Base-by-base conservation (phyloP, 2,329 filamentous ascomycete species). In the Pezicula carpinea region DNA sequence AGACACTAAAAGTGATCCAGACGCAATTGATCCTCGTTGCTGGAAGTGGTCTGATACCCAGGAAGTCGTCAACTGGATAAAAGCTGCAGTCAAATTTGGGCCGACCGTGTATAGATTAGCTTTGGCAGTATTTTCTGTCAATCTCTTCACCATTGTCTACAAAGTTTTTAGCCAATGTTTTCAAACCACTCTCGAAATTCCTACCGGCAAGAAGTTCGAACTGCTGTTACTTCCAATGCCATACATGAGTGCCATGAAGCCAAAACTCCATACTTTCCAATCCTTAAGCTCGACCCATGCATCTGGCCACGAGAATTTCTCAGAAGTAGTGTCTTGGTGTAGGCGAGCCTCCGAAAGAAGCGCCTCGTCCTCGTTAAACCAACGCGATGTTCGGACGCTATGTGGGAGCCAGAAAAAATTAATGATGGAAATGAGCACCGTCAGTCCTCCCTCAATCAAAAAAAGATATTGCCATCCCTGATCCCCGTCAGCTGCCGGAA, bases 101-200 rank as follows among this genome's bases (percentile, higher is more conserved):
- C 86, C 87, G 0, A 90, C 85, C 0, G 86, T 90, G 66, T 86
- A 89, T 1, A 91, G 72, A 57, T 91, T 90, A 1, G 86, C 89
- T 61, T 26, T 6, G 3, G 18, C 15, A 21, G 32, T 44, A 22
- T 31, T 21, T 36, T 44, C 2, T 34, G 32, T 44, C 31, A 39
- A 48, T 32, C 23, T 31, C 19, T 39, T 39, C 15, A 39, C 19
- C 36, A 39, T 39, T 18, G 36, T 51, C 36, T 39, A 22, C 71
- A 73, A 56, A 77, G 64, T 2, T 32, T 3, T 21, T 42, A 7
- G 43, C 23, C 6, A 39, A n/a, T n/a, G n/a, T n/a, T n/a, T 19
- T 14, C 4, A 23, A 32, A 18, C 14, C 6, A 19, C 21, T 4
- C 6, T 14, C 2, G 15, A 34, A 26, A n/a, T n/a, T n/a, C n/a